Conservation (phyloP, 2,329 filamentous ascomycete species). For the Monosporascus sp. region DNA sequence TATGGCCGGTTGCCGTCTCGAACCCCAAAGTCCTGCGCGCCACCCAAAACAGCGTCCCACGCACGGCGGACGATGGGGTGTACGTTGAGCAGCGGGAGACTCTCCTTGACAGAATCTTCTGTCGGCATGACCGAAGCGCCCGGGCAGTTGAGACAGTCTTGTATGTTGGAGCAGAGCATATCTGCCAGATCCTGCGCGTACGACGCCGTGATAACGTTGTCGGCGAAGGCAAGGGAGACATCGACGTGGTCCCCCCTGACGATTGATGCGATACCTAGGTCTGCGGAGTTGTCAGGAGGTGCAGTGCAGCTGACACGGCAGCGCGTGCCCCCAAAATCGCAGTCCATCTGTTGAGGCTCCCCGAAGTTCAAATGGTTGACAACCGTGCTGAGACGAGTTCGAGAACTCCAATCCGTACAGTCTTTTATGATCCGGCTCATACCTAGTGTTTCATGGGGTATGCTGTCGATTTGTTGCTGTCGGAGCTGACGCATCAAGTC, state of each 20-base stretch:
- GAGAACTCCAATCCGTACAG: not conserved
- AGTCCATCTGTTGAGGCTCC: not conserved
- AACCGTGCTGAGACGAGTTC: not conserved
- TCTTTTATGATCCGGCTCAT: not conserved
- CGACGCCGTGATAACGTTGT: not conserved
- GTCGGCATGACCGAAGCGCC: not conserved
- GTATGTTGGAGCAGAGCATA: not conserved
- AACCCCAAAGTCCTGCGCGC: not conserved
- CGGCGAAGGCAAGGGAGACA: not conserved
- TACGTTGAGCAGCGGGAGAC: not conserved
- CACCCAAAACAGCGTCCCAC: not conserved
- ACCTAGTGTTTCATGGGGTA: not conserved
- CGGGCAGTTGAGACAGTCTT: not conserved
- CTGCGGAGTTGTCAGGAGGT: not conserved
- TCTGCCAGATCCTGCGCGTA: not conserved
- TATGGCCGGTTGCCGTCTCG: not conserved
- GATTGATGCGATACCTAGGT: not conserved
- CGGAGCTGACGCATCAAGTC: not conserved
- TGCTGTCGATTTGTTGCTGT: not conserved
- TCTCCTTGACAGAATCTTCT: not conserved
- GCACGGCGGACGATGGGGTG: not conserved
- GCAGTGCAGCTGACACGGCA: not conserved
- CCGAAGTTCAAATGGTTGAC: not conserved
- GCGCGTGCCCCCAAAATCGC: not conserved
- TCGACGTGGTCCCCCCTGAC: not conserved